Evolutionary conservation across 208 protist genomes (phyloP).

Genomic region (Balamuthia mandrillaris): DNA sequence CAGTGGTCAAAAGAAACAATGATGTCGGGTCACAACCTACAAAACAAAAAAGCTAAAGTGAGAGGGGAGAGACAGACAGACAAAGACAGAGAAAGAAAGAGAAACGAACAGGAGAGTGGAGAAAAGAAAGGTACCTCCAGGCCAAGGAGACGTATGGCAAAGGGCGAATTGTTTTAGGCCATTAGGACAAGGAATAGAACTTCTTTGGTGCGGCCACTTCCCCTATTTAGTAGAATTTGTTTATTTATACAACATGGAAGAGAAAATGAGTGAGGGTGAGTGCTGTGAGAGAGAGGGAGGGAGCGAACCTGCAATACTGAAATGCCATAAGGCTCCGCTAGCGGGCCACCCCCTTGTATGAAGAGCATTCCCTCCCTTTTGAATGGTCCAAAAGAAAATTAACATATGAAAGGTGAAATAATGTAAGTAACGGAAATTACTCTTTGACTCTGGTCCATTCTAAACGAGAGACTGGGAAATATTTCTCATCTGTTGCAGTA

Average conservation of each 20-base stretch:
- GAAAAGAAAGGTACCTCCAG: background rate
- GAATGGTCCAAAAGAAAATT: background rate
- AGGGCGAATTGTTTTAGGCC: background rate
- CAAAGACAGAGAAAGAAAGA: background rate
- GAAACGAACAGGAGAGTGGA: background rate
- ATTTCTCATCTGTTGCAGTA: no score
- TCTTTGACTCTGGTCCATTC: no score
- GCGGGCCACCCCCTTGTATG: background rate
- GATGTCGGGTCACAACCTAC: background rate
- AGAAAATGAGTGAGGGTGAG: background rate
- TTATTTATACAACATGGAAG: no score
- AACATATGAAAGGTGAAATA: background rate
- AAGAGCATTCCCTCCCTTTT: slow-evolving; percentile 21
- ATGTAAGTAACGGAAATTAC: background rate
- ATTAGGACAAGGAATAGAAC: background rate
- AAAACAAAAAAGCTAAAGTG: background rate
- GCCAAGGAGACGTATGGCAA: background rate
- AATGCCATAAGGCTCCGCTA: background rate
- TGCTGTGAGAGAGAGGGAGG: background rate
- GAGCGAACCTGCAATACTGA: background rate
- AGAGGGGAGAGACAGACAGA: background rate
- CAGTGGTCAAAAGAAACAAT: background rate
- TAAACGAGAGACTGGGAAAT: no score
- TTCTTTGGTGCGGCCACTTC: background rate
- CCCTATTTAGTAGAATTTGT: background rate